Percentiles rank a stretch among this genome's conserved stretches.
Conservation (phyloP, 2,329 filamentous ascomycete genomes). For the Neopestalotiopsis sp. region DNA sequence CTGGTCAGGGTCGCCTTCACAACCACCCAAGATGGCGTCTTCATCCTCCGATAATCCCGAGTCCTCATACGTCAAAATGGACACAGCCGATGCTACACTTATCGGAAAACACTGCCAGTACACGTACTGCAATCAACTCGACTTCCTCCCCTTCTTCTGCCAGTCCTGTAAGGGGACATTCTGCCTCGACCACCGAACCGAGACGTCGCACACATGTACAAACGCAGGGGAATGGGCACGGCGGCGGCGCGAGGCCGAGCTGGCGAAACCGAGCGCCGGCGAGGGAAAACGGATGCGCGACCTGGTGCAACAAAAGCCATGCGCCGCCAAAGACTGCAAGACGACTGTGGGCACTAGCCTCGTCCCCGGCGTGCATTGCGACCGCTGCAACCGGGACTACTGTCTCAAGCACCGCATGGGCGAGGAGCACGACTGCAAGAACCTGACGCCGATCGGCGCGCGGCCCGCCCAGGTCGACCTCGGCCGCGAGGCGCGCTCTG, state of each 20-base stretch:
- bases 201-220: constrained; percentile 75
- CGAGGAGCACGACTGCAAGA: constrained; percentile 86
- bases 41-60: constrained; percentile 47
- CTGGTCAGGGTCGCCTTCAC: constrained; percentile 16
- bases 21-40: constrained; percentile 55
- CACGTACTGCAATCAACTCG: constrained; percentile 89
- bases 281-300: constrained; percentile 60
- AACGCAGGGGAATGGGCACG: constrained; percentile 67
- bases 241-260: constrained; percentile 58
- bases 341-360: constrained; percentile 73
- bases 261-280: constrained; percentile 58
- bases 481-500: constrained; percentile 71
- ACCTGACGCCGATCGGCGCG: constrained; percentile 66
- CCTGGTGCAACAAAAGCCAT: constrained; percentile 66
- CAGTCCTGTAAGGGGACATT: constrained; percentile 85
- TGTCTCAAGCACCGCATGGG: constrained; percentile 78
- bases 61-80: constrained; percentile 73
- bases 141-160: constrained; percentile 95
- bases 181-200: constrained; percentile 92
- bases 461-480: constrained; percentile 48
- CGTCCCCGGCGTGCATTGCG: constrained; percentile 72
- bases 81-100: constrained; percentile 77
- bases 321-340: constrained; percentile 70
- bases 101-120: constrained; percentile 92
- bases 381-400: constrained; percentile 73